These are phyloP conservation scores for Yamadazyma diospyri DNA, from an alignment of 1,139 yeast species.

Conservation along the genomic window DNA sequence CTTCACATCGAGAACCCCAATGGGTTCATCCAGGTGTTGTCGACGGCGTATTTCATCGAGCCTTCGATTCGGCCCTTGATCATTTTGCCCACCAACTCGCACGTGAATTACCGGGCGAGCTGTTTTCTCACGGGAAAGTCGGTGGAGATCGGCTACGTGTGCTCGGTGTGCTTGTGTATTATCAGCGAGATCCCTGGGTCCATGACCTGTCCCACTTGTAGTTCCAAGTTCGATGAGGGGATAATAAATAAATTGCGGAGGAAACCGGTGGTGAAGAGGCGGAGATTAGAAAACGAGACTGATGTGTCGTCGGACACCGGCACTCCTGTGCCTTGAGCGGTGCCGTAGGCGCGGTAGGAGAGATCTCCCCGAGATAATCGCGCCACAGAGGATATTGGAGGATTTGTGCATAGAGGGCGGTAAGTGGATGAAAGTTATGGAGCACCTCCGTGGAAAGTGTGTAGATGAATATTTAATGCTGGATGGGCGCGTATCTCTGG, in stretches of 20 bases:
- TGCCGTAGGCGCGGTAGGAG: not conserved
- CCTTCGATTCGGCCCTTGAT: conserved; percentile 74
- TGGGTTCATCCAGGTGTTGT: conserved; percentile 67
- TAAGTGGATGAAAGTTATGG: no score
- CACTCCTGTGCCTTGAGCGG: conserved; percentile 6
- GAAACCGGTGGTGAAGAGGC: conserved; percentile 51
- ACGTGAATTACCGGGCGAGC: conserved; percentile 91
- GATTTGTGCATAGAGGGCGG: no score
- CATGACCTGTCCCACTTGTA: conserved; percentile 58
- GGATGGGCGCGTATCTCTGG: no score
- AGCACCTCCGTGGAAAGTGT: no score
- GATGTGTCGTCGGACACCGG: conserved; percentile 5
- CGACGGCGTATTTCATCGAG: conserved; percentile 75
- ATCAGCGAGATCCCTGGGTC: conserved; percentile 57
- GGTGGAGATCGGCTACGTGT: conserved; percentile 90
- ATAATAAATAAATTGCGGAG: conserved; percentile 38
- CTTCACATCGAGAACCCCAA: conserved; percentile 68
- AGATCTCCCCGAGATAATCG: not conserved
- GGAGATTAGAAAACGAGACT: conserved; percentile 23
- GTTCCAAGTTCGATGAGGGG: conserved; percentile 49
- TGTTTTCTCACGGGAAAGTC: conserved; percentile 87
- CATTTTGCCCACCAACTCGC: conserved; percentile 78
- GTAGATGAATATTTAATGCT: no score
- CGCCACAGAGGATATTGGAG: no score
- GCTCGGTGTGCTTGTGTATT: conserved; percentile 89